phyloP scores from a whole-genome alignment of 805 yeast species.

The Yarrowia sp. region DNA sequence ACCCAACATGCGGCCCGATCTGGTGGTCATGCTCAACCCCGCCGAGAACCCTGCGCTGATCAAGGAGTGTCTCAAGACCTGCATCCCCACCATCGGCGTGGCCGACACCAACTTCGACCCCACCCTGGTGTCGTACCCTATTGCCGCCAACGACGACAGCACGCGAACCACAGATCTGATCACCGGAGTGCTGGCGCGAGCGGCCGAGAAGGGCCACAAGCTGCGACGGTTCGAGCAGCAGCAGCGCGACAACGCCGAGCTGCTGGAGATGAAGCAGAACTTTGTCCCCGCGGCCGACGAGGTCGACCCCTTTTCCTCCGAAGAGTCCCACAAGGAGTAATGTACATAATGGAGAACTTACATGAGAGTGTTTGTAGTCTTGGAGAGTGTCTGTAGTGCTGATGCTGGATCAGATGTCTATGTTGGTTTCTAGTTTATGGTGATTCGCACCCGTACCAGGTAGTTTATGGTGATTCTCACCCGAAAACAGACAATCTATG shows the following conservation, averaged over 20 bases:
- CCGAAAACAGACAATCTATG: too few relatives aligned
- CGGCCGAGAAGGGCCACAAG: conserved; percentile 76
- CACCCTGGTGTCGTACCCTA: conserved; percentile 82
- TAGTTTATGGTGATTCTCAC: too few relatives aligned
- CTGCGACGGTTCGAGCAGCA: conserved; percentile 48
- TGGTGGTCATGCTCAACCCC: conserved; percentile 83
- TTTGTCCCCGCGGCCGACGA: not conserved
- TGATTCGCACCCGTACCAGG: too few relatives aligned
- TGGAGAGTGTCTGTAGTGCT: too few relatives aligned
- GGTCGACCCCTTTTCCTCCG: conserved; percentile 1
- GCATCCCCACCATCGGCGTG: conserved; percentile 91
- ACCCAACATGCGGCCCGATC: conserved; percentile 74
- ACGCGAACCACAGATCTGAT: conserved; percentile 75
- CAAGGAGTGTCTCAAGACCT: conserved; percentile 72
- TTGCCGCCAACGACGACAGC: conserved; percentile 95
- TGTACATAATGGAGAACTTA: not conserved
- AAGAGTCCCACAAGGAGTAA: conserved; percentile 4
- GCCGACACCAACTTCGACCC: conserved; percentile 95
- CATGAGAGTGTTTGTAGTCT: too few relatives aligned
- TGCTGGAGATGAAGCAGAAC: not conserved
- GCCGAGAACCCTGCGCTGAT: conserved; percentile 78
- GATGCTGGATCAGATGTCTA: too few relatives aligned
- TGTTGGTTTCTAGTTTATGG: too few relatives aligned
- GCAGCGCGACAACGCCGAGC: conserved; percentile 31
- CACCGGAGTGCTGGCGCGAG: conserved; percentile 76